Conservation (phyloP, 805 yeast genomes). For the Kodamaea kakaduensis region DNA sequence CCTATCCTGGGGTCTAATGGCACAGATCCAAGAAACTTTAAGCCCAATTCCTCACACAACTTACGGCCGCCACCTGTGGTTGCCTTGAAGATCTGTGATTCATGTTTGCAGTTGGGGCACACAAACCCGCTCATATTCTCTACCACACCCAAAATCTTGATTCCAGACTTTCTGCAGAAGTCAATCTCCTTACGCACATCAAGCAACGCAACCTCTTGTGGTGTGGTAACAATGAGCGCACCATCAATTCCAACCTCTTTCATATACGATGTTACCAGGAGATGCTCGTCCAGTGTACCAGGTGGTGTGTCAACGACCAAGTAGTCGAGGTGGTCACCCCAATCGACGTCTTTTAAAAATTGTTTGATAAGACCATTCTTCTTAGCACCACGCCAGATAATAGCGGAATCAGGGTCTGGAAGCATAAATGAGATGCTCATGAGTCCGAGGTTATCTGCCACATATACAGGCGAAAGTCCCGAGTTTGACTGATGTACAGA, state of each 20-base stretch:
- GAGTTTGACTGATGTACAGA: conserved; percentile 81
- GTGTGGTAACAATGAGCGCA: conserved; percentile 91
- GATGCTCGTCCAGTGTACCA: conserved; percentile 96
- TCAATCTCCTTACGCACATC: conserved; percentile 96
- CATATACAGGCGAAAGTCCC: conserved; percentile 97
- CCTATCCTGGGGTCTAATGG: conserved; percentile 97
- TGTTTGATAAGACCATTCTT: conserved; percentile 91
- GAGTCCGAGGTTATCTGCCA: conserved; percentile 89
- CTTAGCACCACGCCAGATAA: conserved; percentile 97
- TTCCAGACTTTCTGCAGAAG: conserved; percentile 88
- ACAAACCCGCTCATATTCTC: conserved; percentile 99
- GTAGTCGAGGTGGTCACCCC: conserved; percentile 83
- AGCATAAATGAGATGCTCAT: conserved; percentile 95
- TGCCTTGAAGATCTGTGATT: conserved; percentile 85
- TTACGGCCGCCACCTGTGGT: conserved; percentile 96
- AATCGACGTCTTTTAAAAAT: conserved; percentile 88
- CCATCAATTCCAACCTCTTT: conserved; percentile 93
- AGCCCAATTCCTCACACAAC: conserved; percentile 70
- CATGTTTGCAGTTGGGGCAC: conserved; percentile 90
- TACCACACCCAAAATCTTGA: conserved; percentile 81
- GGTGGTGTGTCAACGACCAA: conserved; percentile 96
- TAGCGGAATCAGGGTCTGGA: conserved; percentile 88
- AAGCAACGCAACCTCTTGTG: conserved; percentile 92
- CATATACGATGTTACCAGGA: conserved; percentile 82
- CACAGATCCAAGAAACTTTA: conserved; percentile 84